Percentiles rank a stretch among this genome's conserved stretches.
phyloP scores from a whole-genome alignment of 73 alveolate species.

The Durusdinium trenchii region DNA sequence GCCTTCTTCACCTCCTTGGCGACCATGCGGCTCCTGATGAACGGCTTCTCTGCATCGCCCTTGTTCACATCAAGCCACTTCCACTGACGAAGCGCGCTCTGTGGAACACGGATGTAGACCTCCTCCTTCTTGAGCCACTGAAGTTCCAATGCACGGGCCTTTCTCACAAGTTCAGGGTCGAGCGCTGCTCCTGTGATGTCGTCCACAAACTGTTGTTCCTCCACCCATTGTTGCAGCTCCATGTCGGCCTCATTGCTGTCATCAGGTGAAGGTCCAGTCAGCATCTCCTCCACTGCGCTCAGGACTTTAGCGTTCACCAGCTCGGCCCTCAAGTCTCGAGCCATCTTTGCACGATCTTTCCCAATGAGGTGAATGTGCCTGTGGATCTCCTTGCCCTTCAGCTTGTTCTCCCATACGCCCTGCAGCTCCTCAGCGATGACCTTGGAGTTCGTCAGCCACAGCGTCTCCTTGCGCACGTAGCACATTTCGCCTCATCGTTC shows the following conservation, averaged over 20 bases:
- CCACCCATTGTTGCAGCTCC: background rate
- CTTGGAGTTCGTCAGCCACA: background rate
- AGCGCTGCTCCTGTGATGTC: background rate
- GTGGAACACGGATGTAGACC: background rate
- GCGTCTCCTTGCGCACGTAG: background rate
- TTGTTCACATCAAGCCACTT: slow-evolving; percentile 29
- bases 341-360: background rate
- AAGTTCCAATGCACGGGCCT: background rate
- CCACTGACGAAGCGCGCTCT: background rate
- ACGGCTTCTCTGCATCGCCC: background rate
- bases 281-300: background rate
- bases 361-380: slow-evolving; percentile 17
- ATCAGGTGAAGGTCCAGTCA: slow-evolving; percentile 17
- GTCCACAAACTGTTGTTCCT: background rate
- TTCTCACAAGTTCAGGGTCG: background rate
- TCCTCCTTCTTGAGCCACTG: background rate
- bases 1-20: background rate
- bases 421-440: background rate
- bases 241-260: background rate
- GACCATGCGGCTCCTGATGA: background rate
- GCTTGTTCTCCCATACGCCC: background rate
- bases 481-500: background rate
- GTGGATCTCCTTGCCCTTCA: background rate
- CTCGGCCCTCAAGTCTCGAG: background rate
- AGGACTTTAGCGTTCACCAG: background rate